A percentile compares a stretch with the other conserved stretches of the same genome.
Conservation (phyloP, 148 eudicot genomes). For the Chenopodium album region DNA sequence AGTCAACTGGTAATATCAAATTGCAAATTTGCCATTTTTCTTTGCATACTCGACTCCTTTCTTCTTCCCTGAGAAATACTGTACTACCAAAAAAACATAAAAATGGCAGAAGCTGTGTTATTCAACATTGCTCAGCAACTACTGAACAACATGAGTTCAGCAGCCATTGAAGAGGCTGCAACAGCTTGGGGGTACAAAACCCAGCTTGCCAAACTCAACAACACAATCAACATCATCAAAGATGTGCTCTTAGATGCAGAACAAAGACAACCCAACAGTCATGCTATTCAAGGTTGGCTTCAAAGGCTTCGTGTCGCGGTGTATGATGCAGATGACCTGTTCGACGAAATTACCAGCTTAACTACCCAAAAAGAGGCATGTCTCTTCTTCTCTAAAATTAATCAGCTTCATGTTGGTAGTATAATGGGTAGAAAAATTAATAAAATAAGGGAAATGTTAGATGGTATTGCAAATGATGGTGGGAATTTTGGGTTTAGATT, state of each 20-base stretch:
- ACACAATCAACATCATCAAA: conserved; percentile 3
- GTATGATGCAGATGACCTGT: conserved; percentile 24
- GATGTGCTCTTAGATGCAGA: conserved; percentile 20
- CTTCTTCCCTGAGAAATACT: neutral
- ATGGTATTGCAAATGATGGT: conserved; percentile 11
- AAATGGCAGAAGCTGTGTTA: conserved; percentile 20
- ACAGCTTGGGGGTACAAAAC: conserved; percentile 15
- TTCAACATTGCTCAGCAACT: conserved; percentile 11
- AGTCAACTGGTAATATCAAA: neutral
- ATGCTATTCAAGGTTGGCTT: conserved; percentile 17
- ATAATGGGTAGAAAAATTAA: neutral
- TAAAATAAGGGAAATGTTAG: neutral
- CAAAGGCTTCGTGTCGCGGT: conserved; percentile 17
- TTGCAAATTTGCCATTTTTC: neutral
- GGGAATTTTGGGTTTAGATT: neutral
- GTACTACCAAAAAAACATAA: neutral
- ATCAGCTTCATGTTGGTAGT: neutral
- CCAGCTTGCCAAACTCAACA: conserved; percentile 9
- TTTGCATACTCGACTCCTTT: neutral
- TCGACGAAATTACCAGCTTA: conserved; percentile 20
- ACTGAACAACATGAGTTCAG: neutral
- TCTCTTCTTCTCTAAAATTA: neutral
- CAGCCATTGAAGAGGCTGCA: conserved; percentile 16
- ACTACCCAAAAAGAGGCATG: conserved; percentile 1
- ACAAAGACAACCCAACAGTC: conserved; percentile 15